phyloP scores from a whole-genome alignment of 2,329 filamentous ascomycete genomes.

The Aspergillus awamori region DNA sequence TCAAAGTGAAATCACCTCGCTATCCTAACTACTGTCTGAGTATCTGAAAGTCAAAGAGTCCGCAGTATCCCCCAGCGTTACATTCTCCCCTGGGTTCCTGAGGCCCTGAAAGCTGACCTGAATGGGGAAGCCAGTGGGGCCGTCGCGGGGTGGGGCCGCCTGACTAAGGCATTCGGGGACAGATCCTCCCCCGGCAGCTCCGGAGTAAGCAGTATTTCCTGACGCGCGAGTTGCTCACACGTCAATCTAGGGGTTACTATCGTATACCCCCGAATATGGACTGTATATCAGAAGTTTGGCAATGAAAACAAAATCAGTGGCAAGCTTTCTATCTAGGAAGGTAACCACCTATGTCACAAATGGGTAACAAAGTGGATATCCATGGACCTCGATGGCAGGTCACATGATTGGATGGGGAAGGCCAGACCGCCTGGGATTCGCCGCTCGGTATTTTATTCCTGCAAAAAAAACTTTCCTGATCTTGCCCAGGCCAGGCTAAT shows the following conservation, averaged over 20 bases:
- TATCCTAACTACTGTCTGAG: too few species aligned
- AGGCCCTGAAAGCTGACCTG: not conserved
- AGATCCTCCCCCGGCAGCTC: not conserved
- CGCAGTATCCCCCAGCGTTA: too few species aligned
- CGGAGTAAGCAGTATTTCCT: not conserved
- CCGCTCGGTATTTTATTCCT: slow-evolving; percentile 10
- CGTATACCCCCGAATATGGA: too few species aligned
- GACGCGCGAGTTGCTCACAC: not conserved
- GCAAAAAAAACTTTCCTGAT: slow-evolving; percentile 10
- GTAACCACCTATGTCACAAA: too few species aligned
- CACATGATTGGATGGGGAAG: not conserved
- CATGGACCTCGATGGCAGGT: not conserved
- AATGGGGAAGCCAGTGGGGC: not conserved
- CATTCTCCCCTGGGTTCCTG: not conserved
- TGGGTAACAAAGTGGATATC: not conserved
- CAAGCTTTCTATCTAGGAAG: too few species aligned
- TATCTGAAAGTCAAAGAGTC: too few species aligned
- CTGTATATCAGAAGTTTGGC: too few species aligned
- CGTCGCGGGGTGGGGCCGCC: not conserved
- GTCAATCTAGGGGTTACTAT: too few species aligned
- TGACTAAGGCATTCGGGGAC: not conserved
- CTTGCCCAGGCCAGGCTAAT: not conserved
- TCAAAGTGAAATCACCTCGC: too few species aligned
- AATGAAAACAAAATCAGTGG: fast-evolving
- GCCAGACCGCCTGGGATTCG: slow-evolving; percentile 10